Evolutionary conservation across 495 filamentous ascomycete genomes (phyloP), one percentile per base, ranked within the genome.

Genomic region (Penicillium atrosanguineum): DNA sequence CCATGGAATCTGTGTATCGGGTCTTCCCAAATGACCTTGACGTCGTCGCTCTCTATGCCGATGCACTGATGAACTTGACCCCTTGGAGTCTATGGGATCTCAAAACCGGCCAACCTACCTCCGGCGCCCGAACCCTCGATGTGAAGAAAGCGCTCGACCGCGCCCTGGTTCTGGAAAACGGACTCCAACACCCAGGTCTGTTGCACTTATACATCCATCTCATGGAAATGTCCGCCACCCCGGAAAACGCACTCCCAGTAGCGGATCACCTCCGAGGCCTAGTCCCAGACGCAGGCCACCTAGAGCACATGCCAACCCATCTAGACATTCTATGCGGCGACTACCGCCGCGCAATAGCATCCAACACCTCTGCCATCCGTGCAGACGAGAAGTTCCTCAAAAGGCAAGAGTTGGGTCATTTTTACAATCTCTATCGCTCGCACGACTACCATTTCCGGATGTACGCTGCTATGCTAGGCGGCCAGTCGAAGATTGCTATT

Each of bases 261-360:
- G 83, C 85, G 0, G 79, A 87, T 49, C 71, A 75, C 39, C 76
- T 89, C 3, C 80, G 84, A 2, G 77, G 75, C 1, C 73, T 88
- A 1, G 77, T 86, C 0, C 86, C 86, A 0, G 83, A 88, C 48
- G 75, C 82, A 0, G 86, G 86, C 4, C 86, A 89, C 59, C 72
- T 89, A n/a, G 77, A 83, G 44, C 86, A 89, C 57, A 89, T 89
- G 86, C 85, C 86, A 0, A 79, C 78, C 0, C 86, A 89, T 59
- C 68, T 89, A 23, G 85, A 88, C 64, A 71, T 88, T 8, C 70
- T 89, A 4, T 79, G 80, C 45, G 86, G 86, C 2, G 83, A 88
- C 52, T 89, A 88, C 61, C 73, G 78, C 5, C 72, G 70, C 15
- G 85, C 83, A 0, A 77, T 88, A 11, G 64, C 70, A 7, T 81